Evolutionary conservation across 2,329 filamentous ascomycete species (phyloP), one percentile per base, ranked within the genome.

Genomic region (Aspergillus ustus): DNA sequence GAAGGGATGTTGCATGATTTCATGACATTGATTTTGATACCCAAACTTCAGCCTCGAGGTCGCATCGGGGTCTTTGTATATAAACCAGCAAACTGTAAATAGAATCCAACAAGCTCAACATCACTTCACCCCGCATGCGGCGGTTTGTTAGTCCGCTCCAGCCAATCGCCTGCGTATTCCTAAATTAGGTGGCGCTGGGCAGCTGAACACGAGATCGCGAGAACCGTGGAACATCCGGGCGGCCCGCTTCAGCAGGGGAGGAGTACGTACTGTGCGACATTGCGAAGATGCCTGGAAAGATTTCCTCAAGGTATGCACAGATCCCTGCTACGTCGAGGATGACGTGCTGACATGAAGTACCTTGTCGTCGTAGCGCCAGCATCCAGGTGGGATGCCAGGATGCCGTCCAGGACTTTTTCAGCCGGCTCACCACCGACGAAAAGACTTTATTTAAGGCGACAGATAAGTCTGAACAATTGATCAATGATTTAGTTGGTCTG

Each of bases 361-460:
- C 11, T 1, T 40, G 31, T 37, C 7, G 34, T 15, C 15, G 34
- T 15, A 40, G 34, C 11, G 34, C 34, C 25, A 56, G 20, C 45
- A 56, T 48, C 43, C 25, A 56, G 31, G 22, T 28, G 28, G 43
- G 45, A 28, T 56, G 53, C 43, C 40, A 31, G 22, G 43, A 48
- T 29, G 43, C 43, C 19, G 43, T 48, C 13, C 25, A 34, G 43
- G 53, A 25, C 29, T 56, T 56, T 22, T 31, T 56, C 53, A 19
- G 29, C 7, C 28, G 29, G 4, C 53, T 56, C 20, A 46, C 37
- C 53, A 37, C 43, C 40, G 53, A 56, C 11, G 53, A 56, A 34
- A 56, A 48, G 11, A 7, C 20, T 8, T 17, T 56, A 13, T 48
- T 56, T 19, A 25, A 48, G 25, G 53, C 53, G 17, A 56, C 53